Evolutionary conservation across 192 early-diverging fungal genomes (phyloP), one percentile per base, ranked within the genome.

Genomic region (Martensiomyces pterosporus): DNA sequence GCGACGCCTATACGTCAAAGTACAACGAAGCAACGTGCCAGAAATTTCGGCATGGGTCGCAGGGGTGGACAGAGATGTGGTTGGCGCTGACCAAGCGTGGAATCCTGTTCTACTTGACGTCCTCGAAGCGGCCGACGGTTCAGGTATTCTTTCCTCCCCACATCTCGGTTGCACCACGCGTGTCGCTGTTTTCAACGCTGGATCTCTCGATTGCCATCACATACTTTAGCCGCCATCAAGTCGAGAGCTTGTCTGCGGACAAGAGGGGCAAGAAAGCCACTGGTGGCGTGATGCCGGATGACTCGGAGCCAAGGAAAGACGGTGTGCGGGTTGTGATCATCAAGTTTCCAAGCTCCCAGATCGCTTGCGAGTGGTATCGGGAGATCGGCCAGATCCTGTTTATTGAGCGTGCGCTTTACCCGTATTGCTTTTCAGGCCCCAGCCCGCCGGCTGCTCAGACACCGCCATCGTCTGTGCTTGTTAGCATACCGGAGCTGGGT

Each of bases 21-120:
- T 73, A 73, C 54, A 73, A 64, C 52, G 69, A 73, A 39, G 53
- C 52, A 9, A 73, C 69, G 5, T 65, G 57, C 22, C 53, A 42
- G 26, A 17, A 39, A 39, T 65, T 49, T 24, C 62, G 62, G 5
- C 37, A 57, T 14, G 45, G 57, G 38, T 32, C 58, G 46, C 61
- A 61, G 22, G 69, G 61, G 43, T 73, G 69, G 69, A 48, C 57
- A 9, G 69, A 73, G 39, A 73, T 73, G 69, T 64, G 69, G 62
- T 9, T 57, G n/a, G 69, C 49, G 4, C 32, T 73, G 53, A 65
- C 62, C 1, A 53, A 60, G 52, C 69, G 57, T 24, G 62, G 62
- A 10, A 46, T 73, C 7, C 27, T 56, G 45, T 65, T 73, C 29
- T 73, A 65, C 25, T 24, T 55, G 18, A 26, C 57, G 12, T 59